Percentiles rank a stretch among this genome's conserved stretches.
Conservation (phyloP, 768 basidiomycete genomes). For the Astraeus odoratus region DNA sequence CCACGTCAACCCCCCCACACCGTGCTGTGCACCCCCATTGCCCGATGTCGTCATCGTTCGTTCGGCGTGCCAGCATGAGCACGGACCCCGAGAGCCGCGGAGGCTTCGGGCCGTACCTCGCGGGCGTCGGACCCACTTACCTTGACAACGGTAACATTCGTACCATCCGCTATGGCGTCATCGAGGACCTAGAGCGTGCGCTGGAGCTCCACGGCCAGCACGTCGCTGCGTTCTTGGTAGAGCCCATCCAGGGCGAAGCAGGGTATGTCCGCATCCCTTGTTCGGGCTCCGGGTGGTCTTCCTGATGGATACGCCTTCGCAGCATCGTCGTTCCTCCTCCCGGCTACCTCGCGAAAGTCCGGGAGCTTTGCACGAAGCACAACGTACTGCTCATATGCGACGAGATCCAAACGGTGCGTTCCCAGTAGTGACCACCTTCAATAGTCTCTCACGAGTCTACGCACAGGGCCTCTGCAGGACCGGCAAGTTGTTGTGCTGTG, state of each 20-base stretch:
- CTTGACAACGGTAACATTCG: slow-evolving; percentile 43
- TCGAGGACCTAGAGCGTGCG: slow-evolving; percentile 76
- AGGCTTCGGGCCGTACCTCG: slow-evolving; percentile 90
- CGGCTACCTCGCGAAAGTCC: slow-evolving; percentile 76
- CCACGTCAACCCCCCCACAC: neutral
- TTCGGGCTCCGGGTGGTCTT: neutral
- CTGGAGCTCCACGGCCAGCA: slow-evolving; percentile 73
- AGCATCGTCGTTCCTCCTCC: slow-evolving; percentile 89
- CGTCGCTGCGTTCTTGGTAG: slow-evolving; percentile 90
- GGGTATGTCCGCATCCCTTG: slow-evolving; percentile 49
- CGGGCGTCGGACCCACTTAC: slow-evolving; percentile 76
- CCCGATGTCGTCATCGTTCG: slow-evolving; percentile 11
- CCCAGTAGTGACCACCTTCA: neutral
- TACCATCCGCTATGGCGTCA: slow-evolving; percentile 77
- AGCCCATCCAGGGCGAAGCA: slow-evolving; percentile 99
- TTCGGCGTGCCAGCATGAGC: slow-evolving; percentile 58
- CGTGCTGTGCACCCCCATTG: too few relatives aligned
- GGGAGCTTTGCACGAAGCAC: slow-evolving; percentile 83
- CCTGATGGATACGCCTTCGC: neutral
- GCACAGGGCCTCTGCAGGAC: slow-evolving; percentile 81
- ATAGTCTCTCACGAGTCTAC: slow-evolving; percentile 4
- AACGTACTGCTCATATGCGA: slow-evolving; percentile 96
- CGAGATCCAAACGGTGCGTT: slow-evolving; percentile 87
- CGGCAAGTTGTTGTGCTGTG: slow-evolving; percentile 87
- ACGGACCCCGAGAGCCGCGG: slow-evolving; percentile 86